Percentiles rank a stretch among this genome's conserved stretches.
Conservation (phyloP, 768 basidiomycete species). For the Auricularia auricula-judae region DNA sequence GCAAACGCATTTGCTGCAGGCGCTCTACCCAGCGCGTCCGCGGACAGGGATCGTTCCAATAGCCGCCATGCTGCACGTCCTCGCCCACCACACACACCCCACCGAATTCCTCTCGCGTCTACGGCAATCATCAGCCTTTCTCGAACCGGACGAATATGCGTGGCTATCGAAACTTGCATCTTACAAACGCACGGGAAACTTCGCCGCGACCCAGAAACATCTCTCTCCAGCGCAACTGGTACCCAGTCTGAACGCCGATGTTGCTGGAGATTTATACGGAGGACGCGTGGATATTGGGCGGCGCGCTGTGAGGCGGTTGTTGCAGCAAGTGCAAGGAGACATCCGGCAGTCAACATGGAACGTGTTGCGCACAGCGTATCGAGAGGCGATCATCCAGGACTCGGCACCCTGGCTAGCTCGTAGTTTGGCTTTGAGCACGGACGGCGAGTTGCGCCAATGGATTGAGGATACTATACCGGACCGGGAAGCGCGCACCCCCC, state of each 20-base stretch:
- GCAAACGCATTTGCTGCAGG: neutral
- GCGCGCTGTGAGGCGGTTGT: neutral
- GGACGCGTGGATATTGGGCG: neutral
- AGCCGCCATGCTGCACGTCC: neutral
- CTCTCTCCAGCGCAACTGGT: neutral
- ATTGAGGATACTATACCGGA: neutral
- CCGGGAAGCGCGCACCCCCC: no score
- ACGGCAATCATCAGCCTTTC: neutral
- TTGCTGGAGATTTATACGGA: neutral
- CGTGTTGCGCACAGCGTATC: constrained; percentile 1
- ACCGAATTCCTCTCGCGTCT: neutral
- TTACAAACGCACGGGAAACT: neutral
- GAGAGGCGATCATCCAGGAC: neutral
- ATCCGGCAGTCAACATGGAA: neutral
- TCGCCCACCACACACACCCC: neutral
- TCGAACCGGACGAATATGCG: neutral
- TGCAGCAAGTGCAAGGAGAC: neutral
- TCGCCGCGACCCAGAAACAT: neutral
- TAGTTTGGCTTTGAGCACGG: neutral
- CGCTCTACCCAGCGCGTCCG: neutral
- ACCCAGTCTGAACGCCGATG: neutral
- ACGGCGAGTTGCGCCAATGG: neutral
- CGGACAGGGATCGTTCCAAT: neutral
- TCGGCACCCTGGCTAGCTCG: neutral
- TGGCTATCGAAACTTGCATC: neutral